These are phyloP conservation scores for Decorospora gaudefroyi DNA, from an alignment of 2,329 filamentous ascomycete genomes.

Conservation along the genomic window DNA sequence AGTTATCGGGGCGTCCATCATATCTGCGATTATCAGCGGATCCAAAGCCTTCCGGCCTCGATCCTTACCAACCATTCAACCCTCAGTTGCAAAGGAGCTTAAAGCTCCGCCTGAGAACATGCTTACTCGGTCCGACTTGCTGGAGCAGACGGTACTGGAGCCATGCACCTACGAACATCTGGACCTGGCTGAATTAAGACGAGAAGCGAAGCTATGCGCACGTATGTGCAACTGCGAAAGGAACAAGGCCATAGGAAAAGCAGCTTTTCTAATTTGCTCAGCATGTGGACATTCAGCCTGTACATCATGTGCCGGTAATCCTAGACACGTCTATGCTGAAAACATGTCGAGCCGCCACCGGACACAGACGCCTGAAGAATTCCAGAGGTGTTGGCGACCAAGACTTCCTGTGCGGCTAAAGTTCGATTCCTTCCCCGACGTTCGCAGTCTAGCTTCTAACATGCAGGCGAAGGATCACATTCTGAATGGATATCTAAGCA, in stretches of 20 bases:
- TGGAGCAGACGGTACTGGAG: neutral
- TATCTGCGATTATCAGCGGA: slow-evolving; percentile 60
- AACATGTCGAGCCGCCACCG: slow-evolving; percentile 30
- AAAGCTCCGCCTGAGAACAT: neutral
- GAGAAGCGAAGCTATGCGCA: slow-evolving; percentile 43
- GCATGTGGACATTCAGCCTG: slow-evolving; percentile 62
- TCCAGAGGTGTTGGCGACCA: slow-evolving; percentile 50
- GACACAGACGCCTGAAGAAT: slow-evolving; percentile 47
- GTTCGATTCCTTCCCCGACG: slow-evolving; percentile 25
- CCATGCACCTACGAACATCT: slow-evolving; percentile 3
- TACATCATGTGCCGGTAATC: slow-evolving; percentile 59
- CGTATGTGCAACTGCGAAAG: slow-evolving; percentile 64
- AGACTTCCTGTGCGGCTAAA: slow-evolving; percentile 29
- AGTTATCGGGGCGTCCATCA: slow-evolving; percentile 67
- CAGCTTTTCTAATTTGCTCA: slow-evolving; percentile 54
- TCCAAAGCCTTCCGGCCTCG: slow-evolving; percentile 11
- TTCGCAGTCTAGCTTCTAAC: slow-evolving; percentile 1
- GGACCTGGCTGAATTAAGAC: slow-evolving; percentile 17
- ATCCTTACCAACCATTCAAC: neutral
- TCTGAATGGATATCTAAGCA: slow-evolving; percentile 11
- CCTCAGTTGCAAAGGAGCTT: neutral
- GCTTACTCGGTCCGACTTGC: neutral
- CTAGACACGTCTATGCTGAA: slow-evolving; percentile 53
- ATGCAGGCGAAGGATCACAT: neutral
- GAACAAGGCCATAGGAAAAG: slow-evolving; percentile 45